A percentile compares a stretch with the other conserved stretches of the same genome.
Conservation (phyloP, 495 filamentous ascomycete species). For the Penicillium crystallinum region DNA sequence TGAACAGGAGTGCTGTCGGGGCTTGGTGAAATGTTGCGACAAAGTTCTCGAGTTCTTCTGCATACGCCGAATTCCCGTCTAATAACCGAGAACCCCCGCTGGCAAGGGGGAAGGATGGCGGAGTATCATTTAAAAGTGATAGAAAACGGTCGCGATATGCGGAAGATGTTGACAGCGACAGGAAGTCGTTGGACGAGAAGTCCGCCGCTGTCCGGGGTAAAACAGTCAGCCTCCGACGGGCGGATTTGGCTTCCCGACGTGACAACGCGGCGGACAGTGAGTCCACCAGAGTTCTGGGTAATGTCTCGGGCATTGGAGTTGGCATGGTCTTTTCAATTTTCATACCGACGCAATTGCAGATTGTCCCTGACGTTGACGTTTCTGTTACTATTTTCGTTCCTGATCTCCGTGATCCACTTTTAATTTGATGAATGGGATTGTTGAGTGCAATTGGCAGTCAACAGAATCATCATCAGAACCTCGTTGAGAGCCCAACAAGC, state of each 20-base stretch:
- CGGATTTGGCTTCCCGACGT: conserved; percentile 37
- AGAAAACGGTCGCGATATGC: conserved; percentile 28
- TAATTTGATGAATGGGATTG: background rate
- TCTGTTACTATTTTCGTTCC: background rate
- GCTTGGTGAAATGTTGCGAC: conserved; percentile 67
- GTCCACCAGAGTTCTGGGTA: conserved; percentile 25
- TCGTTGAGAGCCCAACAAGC: background rate
- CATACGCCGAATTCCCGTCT: conserved; percentile 63
- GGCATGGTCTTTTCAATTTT: background rate
- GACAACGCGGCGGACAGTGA: conserved; percentile 35
- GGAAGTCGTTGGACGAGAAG: conserved; percentile 46
- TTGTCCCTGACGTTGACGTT: background rate
- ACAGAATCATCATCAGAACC: background rate
- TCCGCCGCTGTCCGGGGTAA: conserved; percentile 31
- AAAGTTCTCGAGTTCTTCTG: conserved; percentile 56
- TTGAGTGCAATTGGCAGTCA: background rate
- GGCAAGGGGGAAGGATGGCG: conserved; percentile 31
- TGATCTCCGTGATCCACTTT: background rate
- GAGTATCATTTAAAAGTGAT: conserved; percentile 27
- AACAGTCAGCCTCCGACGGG: conserved; percentile 42
- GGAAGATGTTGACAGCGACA: conserved; percentile 37
- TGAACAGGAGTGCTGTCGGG: conserved; percentile 62
- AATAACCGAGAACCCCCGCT: conserved; percentile 41
- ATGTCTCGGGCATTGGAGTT: background rate
- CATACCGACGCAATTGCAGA: no score